Evolutionary conservation across 768 basidiomycete genomes (phyloP).

Genomic region (Hygrocybe punicea): DNA sequence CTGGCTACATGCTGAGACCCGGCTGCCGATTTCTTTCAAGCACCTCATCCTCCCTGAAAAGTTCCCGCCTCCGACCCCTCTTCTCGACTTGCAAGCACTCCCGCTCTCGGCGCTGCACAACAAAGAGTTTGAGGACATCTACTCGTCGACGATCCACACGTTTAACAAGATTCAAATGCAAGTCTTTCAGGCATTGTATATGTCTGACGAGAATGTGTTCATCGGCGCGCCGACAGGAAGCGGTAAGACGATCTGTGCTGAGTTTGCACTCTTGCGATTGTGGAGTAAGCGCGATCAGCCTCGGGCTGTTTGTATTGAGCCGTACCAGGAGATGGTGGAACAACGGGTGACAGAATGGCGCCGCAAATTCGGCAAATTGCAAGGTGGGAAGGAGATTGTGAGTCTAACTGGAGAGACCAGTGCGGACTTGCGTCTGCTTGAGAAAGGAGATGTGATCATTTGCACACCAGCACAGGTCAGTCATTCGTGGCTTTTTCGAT

Average conservation of each 20-base stretch:
- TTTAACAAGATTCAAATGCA: conserved; percentile 99
- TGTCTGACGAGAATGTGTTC: conserved; percentile 94
- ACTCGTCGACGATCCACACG: conserved; percentile 70
- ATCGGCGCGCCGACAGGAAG: conserved; percentile 96
- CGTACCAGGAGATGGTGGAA: conserved; percentile 97
- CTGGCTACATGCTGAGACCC: conserved; percentile 94
- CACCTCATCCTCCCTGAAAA: conserved; percentile 96
- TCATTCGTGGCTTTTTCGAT: not conserved
- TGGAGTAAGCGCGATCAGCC: conserved; percentile 85
- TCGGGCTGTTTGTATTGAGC: conserved; percentile 92
- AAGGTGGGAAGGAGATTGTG: conserved; percentile 92
- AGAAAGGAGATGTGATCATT: conserved; percentile 89
- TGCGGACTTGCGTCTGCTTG: conserved; percentile 82
- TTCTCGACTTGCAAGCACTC: conserved; percentile 88
- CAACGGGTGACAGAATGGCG: conserved; percentile 86
- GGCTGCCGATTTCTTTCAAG: conserved; percentile 94
- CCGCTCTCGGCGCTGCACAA: conserved; percentile 92
- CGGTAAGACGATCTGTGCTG: conserved; percentile 96
- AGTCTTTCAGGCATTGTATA: conserved; percentile 97
- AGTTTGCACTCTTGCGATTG: conserved; percentile 90
- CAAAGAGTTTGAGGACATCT: conserved; percentile 86
- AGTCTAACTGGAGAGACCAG: conserved; percentile 92
- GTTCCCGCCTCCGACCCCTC: conserved; percentile 88
- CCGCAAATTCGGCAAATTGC: conserved; percentile 73
- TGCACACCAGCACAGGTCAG: conserved; percentile 88